Evolutionary conservation across 306 rosid genomes (phyloP), one percentile per base, ranked within the genome.

Genomic region (Alnus rubra): DNA sequence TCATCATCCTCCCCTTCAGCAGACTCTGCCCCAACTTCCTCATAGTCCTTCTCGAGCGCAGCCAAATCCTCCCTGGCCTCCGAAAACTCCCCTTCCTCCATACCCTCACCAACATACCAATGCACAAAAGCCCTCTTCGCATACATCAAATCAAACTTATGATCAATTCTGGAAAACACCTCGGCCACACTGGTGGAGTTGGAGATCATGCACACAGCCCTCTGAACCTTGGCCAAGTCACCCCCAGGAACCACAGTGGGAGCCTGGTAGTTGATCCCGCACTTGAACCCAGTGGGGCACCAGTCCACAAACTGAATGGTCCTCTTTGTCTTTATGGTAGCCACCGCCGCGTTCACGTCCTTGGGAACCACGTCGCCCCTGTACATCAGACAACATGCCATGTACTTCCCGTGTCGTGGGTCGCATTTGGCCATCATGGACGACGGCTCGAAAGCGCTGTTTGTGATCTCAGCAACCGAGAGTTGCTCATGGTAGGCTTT

Each of bases 321-420:
- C 75, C 88, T 81, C 73, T 81, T 84, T 50, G 88, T 84, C 80
- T 84, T 84, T 83, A 84, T 84, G 1, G 88, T 81, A 49, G 80
- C 88, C 14, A 84, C 88, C 0, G 88, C 88, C 0, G 88, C 85
- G 30, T 84, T 84, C 74, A 84, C 88, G 28, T 84, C 88, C 47
- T 84, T 84, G 0, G 88, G 88, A 1, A 84, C 88, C 23, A 84
- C 88, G 19, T 84, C 88, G 28, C 88, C 88, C 4, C 88, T 49
- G 83, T 85, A 85, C 88, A 85, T 85, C 83, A 85, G 59, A 39
- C 88, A 85, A 76, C 88, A 85, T 14, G 88, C 88, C 88, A 85
- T 85, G 81, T 85, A 85, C 39, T 85, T 85, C 0, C 86, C 86
- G 15, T 85, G 88, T 2, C 88, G 79, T 3, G 88, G 88, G 45